Percentiles rank a stretch among this genome's conserved stretches.
These are phyloP conservation scores for Neonectria ditissima DNA, from an alignment of 2,329 filamentous ascomycete genomes.

Conservation along the genomic window DNA sequence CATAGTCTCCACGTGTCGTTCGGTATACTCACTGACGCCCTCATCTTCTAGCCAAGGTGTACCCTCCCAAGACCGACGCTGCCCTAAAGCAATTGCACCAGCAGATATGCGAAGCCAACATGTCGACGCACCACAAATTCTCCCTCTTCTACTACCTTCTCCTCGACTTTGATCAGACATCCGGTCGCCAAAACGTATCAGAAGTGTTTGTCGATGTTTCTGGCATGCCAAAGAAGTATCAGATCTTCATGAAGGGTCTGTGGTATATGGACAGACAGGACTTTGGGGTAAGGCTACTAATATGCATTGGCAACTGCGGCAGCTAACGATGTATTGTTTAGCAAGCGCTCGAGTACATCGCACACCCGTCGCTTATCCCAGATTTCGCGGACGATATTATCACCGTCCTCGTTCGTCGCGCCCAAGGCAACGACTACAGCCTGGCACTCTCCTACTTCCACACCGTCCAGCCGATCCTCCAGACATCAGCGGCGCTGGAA, in stretches of 20 bases:
- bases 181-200: constrained; percentile 63
- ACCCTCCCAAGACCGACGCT: constrained; percentile 78
- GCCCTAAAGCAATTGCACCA: constrained; percentile 77
- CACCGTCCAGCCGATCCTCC: constrained; percentile 78
- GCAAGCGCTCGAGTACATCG: constrained; percentile 79
- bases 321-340: constrained; percentile 46
- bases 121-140: constrained; percentile 81
- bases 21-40: constrained; percentile 9
- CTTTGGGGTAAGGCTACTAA: constrained; percentile 64
- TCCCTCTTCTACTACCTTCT: constrained; percentile 87
- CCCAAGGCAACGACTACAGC: constrained; percentile 68
- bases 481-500: constrained; percentile 69
- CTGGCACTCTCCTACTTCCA: constrained; percentile 84
- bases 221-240: constrained; percentile 80
- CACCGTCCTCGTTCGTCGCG: constrained; percentile 72
- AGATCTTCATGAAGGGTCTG: constrained; percentile 83
- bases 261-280: constrained; percentile 83
- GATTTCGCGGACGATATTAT: constrained; percentile 89
- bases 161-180: constrained; percentile 74
- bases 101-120: constrained; percentile 72
- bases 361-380: constrained; percentile 81
- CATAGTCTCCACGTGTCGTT: rapidly evolving
- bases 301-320: rapidly evolving
- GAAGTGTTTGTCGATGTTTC: constrained; percentile 70
- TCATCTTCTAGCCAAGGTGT: constrained; percentile 67